phyloP scores from a whole-genome alignment of 768 basidiomycete species.

The Lactifluus pinguis region DNA sequence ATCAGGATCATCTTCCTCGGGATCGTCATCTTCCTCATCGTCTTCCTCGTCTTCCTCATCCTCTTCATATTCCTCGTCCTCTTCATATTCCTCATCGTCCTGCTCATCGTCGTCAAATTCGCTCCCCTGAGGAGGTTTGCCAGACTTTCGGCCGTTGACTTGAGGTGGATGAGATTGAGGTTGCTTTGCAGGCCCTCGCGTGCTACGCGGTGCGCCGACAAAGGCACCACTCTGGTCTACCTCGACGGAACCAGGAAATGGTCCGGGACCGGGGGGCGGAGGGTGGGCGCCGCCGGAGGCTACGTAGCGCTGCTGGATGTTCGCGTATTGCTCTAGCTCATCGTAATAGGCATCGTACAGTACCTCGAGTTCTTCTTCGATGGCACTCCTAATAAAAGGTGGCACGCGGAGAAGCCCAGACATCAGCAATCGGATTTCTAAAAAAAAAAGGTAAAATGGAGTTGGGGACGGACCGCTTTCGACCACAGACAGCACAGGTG shows the following conservation, averaged over 20 bases:
- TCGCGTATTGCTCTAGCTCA: constrained; percentile 98
- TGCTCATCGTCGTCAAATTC: constrained; percentile 61
- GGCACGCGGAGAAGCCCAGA: not conserved
- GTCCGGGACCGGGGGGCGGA: constrained; percentile 92
- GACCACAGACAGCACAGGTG: constrained; percentile 90
- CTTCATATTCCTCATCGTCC: constrained; percentile 45
- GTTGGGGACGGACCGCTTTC: constrained; percentile 74
- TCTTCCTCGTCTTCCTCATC: constrained; percentile 60
- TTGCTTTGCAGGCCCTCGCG: constrained; percentile 16
- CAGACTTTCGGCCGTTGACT: constrained; percentile 35
- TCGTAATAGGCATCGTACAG: constrained; percentile 99
- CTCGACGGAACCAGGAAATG: constrained; percentile 97
- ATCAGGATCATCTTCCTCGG: constrained; percentile 46
- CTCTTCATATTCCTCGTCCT: constrained; percentile 48
- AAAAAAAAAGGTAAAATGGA: constrained; percentile 19
- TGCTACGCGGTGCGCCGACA: constrained; percentile 28
- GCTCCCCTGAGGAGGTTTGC: constrained; percentile 42
- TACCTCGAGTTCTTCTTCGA: constrained; percentile 99
- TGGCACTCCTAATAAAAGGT: constrained; percentile 62
- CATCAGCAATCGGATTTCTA: constrained; percentile 22
- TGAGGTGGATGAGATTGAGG: constrained; percentile 24
- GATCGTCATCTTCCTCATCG: constrained; percentile 62
- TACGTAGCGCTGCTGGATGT: constrained; percentile 93
- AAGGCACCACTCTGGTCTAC: constrained; percentile 84
- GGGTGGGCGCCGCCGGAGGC: constrained; percentile 82